These are phyloP conservation scores for Martensiomyces pterosporus DNA, from an alignment of 192 early-diverging fungal species.

Conservation along the genomic window DNA sequence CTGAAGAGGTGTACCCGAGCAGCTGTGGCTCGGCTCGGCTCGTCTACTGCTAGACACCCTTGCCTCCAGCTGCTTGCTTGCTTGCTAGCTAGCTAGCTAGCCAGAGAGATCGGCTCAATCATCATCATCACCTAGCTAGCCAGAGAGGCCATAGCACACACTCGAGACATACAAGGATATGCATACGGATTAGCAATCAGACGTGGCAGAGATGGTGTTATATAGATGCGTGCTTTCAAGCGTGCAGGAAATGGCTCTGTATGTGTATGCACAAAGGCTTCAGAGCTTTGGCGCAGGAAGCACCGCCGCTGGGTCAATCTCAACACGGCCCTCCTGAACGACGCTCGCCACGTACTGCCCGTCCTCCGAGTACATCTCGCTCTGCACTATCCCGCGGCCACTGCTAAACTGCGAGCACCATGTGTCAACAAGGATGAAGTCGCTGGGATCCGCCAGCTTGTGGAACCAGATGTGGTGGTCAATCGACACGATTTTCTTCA, in stretches of 20 bases:
- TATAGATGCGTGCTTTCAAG: no score
- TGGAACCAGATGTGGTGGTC: conserved; percentile 39
- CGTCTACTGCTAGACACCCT: no score
- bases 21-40: no score
- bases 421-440: conserved; percentile 10
- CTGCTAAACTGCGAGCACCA: conserved; percentile 13
- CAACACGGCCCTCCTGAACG: conserved; percentile 25
- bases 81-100: no score
- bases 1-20: no score
- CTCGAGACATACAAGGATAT: no score
- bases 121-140: no score
- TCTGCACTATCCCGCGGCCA: conserved; percentile 21
- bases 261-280: background rate
- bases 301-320: conserved; percentile 3
- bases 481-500: conserved; percentile 22
- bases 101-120: no score
- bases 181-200: no score
- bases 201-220: no score
- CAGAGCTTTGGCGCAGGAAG: conserved; percentile 21
- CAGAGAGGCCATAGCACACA: no score
- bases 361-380: conserved; percentile 15
- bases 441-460: conserved; percentile 2
- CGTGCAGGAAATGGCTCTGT: conserved; percentile 1
- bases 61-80: no score
- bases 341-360: conserved; percentile 11